These are phyloP conservation scores for Parafenestella ontariensis DNA, from an alignment of 2,329 filamentous ascomycete genomes.

Conservation along the genomic window DNA sequence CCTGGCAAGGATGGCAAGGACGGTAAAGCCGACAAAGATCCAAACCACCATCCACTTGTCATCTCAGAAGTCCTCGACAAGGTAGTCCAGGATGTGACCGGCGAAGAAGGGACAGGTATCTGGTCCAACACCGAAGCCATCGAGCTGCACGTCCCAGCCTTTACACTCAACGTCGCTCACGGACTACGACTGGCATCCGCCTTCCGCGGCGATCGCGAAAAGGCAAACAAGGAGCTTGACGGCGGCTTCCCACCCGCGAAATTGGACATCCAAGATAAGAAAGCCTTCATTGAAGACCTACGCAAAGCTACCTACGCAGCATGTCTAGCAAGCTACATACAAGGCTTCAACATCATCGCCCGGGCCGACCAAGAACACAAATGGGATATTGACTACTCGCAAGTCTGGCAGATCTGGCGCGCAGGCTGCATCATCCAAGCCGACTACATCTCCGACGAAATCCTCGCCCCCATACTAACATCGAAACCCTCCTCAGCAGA, in stretches of 20 bases:
- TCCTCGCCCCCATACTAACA: slow-evolving; percentile 60
- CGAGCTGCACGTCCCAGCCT: slow-evolving; percentile 66
- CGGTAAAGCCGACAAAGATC: slow-evolving; percentile 8
- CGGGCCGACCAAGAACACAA: slow-evolving; percentile 63
- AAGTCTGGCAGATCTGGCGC: slow-evolving; percentile 69
- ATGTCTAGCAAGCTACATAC: slow-evolving; percentile 68
- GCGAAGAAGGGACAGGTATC: slow-evolving; percentile 70
- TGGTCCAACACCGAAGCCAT: slow-evolving; percentile 71
- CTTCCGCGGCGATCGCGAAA: slow-evolving; percentile 63
- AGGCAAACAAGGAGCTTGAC: slow-evolving; percentile 57
- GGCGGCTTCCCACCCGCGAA: slow-evolving; percentile 51
- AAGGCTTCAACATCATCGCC: slow-evolving; percentile 71
- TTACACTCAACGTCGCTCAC: slow-evolving; percentile 69
- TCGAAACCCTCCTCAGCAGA: slow-evolving; percentile 49
- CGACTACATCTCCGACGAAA: slow-evolving; percentile 65
- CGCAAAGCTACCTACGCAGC: slow-evolving; percentile 67
- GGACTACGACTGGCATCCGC: slow-evolving; percentile 69
- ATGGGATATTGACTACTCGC: slow-evolving; percentile 64
- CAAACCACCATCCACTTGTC: slow-evolving; percentile 53
- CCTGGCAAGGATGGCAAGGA: slow-evolving; percentile 14
- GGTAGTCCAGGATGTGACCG: slow-evolving; percentile 72
- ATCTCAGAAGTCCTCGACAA: slow-evolving; percentile 71
- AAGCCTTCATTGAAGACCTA: slow-evolving; percentile 63
- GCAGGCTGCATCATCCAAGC: slow-evolving; percentile 75
- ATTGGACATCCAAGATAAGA: slow-evolving; percentile 41